Evolutionary conservation across 1,139 yeast genomes (phyloP).

Genomic region (Candida anutae): DNA sequence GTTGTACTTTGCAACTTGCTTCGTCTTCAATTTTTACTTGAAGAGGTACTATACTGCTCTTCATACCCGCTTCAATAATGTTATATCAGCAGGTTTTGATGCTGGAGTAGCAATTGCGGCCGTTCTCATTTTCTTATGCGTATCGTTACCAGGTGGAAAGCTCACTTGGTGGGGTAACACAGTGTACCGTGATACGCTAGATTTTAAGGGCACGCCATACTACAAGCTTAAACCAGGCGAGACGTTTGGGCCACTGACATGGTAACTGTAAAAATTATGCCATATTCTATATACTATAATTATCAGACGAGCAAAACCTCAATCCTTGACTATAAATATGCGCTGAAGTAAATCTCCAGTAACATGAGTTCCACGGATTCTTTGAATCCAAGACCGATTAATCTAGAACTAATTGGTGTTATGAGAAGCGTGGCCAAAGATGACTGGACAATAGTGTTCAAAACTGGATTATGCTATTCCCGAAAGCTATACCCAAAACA

Average conservation of each 20-base stretch:
- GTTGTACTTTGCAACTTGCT: conserved; percentile 38
- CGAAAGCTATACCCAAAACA: too few relatives aligned
- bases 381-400: too few relatives aligned
- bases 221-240: conserved; percentile 22
- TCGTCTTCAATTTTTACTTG: conserved; percentile 43
- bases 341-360: too few relatives aligned
- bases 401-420: too few relatives aligned
- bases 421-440: too few relatives aligned
- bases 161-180: conserved; percentile 36
- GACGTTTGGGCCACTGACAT: conserved; percentile 30
- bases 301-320: too few relatives aligned
- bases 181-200: conserved; percentile 16
- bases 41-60: conserved; percentile 30
- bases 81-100: conserved; percentile 17
- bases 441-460: too few relatives aligned
- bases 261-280: too few relatives aligned
- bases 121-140: conserved; percentile 15
- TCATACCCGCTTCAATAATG: conserved; percentile 17
- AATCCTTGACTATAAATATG: too few relatives aligned
- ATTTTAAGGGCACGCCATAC: conserved; percentile 15
- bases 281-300: neutral
- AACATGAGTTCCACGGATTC: too few relatives aligned
- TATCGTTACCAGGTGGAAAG: conserved; percentile 17
- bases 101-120: conserved; percentile 17
- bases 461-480: too few relatives aligned